These are phyloP conservation scores for Lasiosphaeria hispida DNA, from an alignment of 495 filamentous ascomycete genomes.

Conservation along the genomic window DNA sequence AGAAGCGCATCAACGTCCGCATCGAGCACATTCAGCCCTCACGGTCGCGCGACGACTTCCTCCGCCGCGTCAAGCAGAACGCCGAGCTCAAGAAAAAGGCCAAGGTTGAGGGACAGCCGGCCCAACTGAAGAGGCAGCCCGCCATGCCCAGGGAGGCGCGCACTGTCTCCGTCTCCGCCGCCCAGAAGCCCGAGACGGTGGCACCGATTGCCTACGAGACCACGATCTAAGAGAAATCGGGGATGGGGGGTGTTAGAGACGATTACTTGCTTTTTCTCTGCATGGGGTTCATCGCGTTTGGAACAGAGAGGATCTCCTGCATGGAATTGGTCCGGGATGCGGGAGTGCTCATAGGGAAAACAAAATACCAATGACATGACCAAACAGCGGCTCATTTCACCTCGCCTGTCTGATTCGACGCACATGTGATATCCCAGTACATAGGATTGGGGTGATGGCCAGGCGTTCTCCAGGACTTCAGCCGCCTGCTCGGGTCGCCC, in stretches of 20 bases:
- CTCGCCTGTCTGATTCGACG: constrained; percentile 16
- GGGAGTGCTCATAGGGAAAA: constrained; percentile 38
- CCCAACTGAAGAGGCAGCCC: constrained; percentile 90
- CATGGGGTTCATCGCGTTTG: constrained; percentile 41
- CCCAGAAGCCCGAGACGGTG: constrained; percentile 85
- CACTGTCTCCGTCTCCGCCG: constrained; percentile 65
- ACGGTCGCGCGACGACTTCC: constrained; percentile 91
- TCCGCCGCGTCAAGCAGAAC: constrained; percentile 94
- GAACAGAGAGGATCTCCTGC: constrained; percentile 37
- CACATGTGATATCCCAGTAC: constrained; percentile 14
- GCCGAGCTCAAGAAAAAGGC: constrained; percentile 86
- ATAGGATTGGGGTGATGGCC: not conserved
- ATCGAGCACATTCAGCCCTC: constrained; percentile 95
- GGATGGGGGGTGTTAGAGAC: constrained; percentile 27
- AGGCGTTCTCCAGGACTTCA: not conserved
- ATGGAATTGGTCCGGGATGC: constrained; percentile 39
- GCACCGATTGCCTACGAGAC: constrained; percentile 94
- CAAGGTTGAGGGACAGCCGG: constrained; percentile 79
- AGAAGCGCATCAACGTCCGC: constrained; percentile 99
- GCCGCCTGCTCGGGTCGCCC: not conserved
- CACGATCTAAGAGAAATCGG: constrained; percentile 69
- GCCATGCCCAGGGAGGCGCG: constrained; percentile 73
- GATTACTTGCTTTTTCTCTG: constrained; percentile 36
- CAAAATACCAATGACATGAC: constrained; percentile 42
- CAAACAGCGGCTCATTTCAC: constrained; percentile 19